These are phyloP conservation scores for Fraxinus floribunda DNA, from an alignment of 305 asterid genomes.

Conservation along the genomic window DNA sequence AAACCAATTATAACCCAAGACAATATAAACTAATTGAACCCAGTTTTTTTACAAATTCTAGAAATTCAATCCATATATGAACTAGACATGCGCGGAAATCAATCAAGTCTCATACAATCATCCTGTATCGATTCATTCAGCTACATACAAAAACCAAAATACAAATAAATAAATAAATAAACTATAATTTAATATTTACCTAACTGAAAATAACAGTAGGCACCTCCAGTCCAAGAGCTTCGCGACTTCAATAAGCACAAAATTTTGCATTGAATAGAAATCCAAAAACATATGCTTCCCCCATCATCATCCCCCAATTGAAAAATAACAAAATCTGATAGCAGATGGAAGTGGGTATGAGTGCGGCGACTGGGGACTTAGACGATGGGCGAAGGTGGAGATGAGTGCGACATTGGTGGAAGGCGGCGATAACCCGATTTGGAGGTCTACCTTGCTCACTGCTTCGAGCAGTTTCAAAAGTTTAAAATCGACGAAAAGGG, in stretches of 20 bases:
- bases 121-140: background rate
- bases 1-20: background rate
- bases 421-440: no score
- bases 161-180: background rate
- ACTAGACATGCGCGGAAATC: background rate
- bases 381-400: no score
- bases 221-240: background rate
- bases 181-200: background rate
- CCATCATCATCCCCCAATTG: background rate
- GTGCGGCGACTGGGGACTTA: no score
- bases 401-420: no score
- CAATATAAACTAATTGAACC: background rate
- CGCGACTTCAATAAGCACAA: background rate
- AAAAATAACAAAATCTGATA: background rate
- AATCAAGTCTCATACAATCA: background rate
- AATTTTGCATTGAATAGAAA: background rate
- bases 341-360: no score
- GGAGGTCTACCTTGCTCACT: no score
- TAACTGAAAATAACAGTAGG: background rate
- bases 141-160: background rate
- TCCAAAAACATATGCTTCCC: background rate
- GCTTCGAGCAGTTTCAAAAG: no score
- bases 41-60: background rate
- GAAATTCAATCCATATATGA: background rate
- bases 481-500: no score